A percentile compares a stretch with the other conserved stretches of the same genome.
Conservation (phyloP, 345 rosid species). For the Viola odorata region DNA sequence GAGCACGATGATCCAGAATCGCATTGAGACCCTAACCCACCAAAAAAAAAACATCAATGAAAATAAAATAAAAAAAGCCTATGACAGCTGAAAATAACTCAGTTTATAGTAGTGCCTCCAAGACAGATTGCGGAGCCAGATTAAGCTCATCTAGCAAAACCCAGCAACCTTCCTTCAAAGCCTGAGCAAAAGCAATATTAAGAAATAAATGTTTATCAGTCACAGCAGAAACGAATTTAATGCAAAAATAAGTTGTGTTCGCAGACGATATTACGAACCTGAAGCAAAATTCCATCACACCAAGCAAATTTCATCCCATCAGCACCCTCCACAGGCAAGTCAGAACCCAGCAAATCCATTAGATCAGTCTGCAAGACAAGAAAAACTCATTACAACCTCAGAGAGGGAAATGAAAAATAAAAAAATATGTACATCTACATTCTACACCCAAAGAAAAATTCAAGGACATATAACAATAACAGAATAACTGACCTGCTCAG, state of each 20-base stretch:
- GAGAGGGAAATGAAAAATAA: not conserved
- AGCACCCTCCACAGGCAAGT: conserved; percentile 80
- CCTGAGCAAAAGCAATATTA: conserved; percentile 37
- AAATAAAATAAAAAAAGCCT: not conserved
- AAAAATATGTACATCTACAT: not conserved
- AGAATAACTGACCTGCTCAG: conserved; percentile 72
- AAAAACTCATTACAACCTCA: not conserved
- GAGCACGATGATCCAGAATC: conserved; percentile 92
- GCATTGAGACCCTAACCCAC: conserved; percentile 81
- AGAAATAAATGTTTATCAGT: not conserved
- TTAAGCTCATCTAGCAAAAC: conserved; percentile 94
- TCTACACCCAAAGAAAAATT: not conserved
- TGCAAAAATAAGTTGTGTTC: not conserved
- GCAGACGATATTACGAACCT: conserved; percentile 33
- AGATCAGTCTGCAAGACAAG: conserved; percentile 76
- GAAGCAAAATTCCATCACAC: conserved; percentile 93
- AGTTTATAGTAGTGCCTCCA: conserved; percentile 47
- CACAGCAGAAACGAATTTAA: conserved; percentile 1
- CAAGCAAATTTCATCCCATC: conserved; percentile 91
- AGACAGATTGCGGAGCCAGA: conserved; percentile 96
- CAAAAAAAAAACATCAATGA: not conserved
- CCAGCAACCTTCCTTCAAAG: conserved; percentile 95
- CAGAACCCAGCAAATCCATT: conserved; percentile 97
- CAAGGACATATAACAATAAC: not conserved
- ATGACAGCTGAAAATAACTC: not conserved